Percentiles rank a stretch among this genome's conserved stretches.
Conservation (phyloP, 2,329 filamentous ascomycete genomes). For the Venturia aucupariae region DNA sequence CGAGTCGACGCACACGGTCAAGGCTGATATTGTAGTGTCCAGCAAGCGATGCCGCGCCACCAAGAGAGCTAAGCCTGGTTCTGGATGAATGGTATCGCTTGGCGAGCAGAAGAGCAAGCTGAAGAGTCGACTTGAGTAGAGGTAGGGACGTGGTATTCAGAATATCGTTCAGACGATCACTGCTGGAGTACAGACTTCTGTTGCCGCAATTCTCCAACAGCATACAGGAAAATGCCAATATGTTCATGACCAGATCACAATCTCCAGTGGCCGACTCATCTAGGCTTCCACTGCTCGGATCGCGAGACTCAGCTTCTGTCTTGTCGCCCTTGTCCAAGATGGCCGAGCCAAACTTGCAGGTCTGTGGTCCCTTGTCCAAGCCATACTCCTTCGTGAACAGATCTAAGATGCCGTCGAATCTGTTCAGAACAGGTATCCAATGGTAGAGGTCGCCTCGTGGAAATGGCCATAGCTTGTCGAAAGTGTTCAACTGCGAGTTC, state of each 20-base stretch:
- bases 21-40: constrained; percentile 70
- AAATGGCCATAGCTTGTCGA: constrained; percentile 88
- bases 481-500: constrained; percentile 64
- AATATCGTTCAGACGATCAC: constrained; percentile 76
- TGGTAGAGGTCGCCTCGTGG: constrained; percentile 93
- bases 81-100: constrained; percentile 88
- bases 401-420: constrained; percentile 84
- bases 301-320: constrained; percentile 22
- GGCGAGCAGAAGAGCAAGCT: constrained; percentile 75
- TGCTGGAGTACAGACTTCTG: constrained; percentile 91
- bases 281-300: constrained; percentile 34
- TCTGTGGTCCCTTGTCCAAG: constrained; percentile 71
- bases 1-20: constrained; percentile 76
- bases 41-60: constrained; percentile 55
- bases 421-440: constrained; percentile 91
- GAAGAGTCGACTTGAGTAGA: constrained; percentile 68
- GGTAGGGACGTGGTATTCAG: constrained; percentile 78
- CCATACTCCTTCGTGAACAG: constrained; percentile 72
- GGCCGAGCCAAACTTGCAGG: constrained; percentile 59
- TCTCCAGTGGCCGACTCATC: constrained; percentile 55
- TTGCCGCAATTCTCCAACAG: constrained; percentile 94
- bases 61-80: constrained; percentile 57
- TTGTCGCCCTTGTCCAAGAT: constrained; percentile 52
- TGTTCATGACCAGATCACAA: constrained; percentile 73
- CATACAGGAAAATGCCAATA: constrained; percentile 78